Evolutionary conservation across 352 stramenopile genomes (phyloP).

Genomic region (Globisporangium alternatum): DNA sequence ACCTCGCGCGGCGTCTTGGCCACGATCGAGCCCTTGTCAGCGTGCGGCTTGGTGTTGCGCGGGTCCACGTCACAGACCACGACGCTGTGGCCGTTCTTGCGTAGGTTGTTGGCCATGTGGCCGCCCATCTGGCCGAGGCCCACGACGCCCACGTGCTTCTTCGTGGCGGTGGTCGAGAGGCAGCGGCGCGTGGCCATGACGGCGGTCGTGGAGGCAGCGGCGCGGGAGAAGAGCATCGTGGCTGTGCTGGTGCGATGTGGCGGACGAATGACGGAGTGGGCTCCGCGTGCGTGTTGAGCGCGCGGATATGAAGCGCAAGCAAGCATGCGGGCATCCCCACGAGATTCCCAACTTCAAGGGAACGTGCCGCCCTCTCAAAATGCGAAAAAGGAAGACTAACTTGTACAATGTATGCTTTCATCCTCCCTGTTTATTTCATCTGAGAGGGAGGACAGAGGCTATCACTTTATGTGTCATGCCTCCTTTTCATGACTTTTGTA

Average conservation of each 20-base stretch:
- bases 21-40: constrained; percentile 46
- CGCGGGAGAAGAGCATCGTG: constrained; percentile 8
- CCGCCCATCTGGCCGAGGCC: constrained; percentile 94
- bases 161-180: constrained; percentile 20
- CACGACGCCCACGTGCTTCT: constrained; percentile 82
- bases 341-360: constrained; percentile 1
- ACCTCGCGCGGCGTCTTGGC: constrained; percentile 66
- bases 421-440: no score
- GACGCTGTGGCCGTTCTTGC: constrained; percentile 72
- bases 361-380: neutral
- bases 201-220: neutral
- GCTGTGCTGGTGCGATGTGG: neutral
- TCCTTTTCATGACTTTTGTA: no score
- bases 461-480: no score
- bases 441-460: no score
- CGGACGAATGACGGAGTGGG: neutral
- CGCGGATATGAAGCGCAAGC: constrained; percentile 1
- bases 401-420: no score
- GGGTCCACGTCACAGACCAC: constrained; percentile 79
- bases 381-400: no score
- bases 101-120: constrained; percentile 92
- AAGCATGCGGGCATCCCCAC: no score
- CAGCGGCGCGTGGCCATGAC: constrained; percentile 8
- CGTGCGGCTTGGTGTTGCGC: constrained; percentile 47
- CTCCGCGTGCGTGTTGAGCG: constrained; percentile 3